Percentiles rank a stretch among this genome's conserved stretches.
Conservation (phyloP, 2,329 filamentous ascomycete species). For the Talaromyces sp. region DNA sequence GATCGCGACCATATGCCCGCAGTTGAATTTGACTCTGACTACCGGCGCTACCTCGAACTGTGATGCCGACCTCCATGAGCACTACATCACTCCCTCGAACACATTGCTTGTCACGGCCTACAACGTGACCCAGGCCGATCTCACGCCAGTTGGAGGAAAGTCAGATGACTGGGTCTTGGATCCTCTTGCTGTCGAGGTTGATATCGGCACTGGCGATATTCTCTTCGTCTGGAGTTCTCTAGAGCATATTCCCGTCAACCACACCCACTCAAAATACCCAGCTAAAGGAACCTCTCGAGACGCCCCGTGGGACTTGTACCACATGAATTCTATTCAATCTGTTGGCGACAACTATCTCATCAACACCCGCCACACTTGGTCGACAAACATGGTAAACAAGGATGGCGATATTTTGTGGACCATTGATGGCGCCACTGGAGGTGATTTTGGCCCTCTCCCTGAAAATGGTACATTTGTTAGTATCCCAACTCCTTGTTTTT, state of each 20-base stretch:
- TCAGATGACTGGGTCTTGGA: slow-evolving; percentile 36
- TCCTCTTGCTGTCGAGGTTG: slow-evolving; percentile 41
- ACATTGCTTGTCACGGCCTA: slow-evolving; percentile 42
- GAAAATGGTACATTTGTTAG: background rate
- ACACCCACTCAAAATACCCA: slow-evolving; percentile 23
- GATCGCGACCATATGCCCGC: background rate
- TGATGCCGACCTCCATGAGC: slow-evolving; percentile 39
- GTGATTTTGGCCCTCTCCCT: slow-evolving; percentile 1
- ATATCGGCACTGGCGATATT: slow-evolving; percentile 35
- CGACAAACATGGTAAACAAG: slow-evolving; percentile 24
- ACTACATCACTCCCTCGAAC: slow-evolving; percentile 36
- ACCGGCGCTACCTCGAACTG: background rate
- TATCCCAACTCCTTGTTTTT: slow-evolving; percentile 13
- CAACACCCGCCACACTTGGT: slow-evolving; percentile 32
- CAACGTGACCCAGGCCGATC: slow-evolving; percentile 32
- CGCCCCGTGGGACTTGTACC: slow-evolving; percentile 30
- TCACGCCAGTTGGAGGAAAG: slow-evolving; percentile 32
- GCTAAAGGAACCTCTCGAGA: slow-evolving; percentile 15
- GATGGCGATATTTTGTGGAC: slow-evolving; percentile 26
- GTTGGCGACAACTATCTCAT: slow-evolving; percentile 30
- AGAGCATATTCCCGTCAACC: slow-evolving; percentile 27
- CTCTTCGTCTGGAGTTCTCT: slow-evolving; percentile 45
- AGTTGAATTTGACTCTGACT: background rate
- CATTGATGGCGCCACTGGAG: slow-evolving; percentile 8
- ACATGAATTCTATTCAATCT: slow-evolving; percentile 29